Evolutionary conservation across 371 early-diverging fungal genomes (phyloP).

Genomic region (Lichtheimia ramosa): DNA sequence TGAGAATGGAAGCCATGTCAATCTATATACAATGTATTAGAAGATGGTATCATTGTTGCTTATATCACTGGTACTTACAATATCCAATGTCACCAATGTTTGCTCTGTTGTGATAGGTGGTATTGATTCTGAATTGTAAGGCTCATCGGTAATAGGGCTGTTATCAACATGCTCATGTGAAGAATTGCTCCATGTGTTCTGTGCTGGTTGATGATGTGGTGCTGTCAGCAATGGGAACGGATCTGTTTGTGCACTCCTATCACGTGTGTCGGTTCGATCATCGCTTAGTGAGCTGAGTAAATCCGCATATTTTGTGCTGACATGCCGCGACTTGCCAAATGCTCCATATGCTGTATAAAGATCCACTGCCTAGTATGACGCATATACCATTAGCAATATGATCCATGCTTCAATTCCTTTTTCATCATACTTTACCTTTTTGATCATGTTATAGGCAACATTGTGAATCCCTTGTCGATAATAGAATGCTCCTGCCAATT

Average conservation of each 20-base stretch:
- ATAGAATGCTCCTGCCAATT: slow-evolving; percentile 42
- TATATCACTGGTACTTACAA: slow-evolving; percentile 25
- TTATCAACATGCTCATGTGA: slow-evolving; percentile 14
- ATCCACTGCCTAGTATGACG: slow-evolving; percentile 18
- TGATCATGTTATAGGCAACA: slow-evolving; percentile 33
- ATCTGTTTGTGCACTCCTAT: slow-evolving; percentile 44
- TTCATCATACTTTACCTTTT: slow-evolving; percentile 19
- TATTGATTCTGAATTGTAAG: slow-evolving; percentile 12
- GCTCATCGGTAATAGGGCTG: slow-evolving; percentile 25
- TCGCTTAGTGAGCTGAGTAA: slow-evolving; percentile 30
- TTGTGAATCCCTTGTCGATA: slow-evolving; percentile 31
- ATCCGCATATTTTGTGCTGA: slow-evolving; percentile 21
- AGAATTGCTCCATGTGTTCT: too few species aligned
- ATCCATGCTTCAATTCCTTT: neutral
- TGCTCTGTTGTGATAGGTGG: slow-evolving; percentile 44
- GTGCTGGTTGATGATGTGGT: slow-evolving; percentile 10
- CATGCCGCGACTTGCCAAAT: slow-evolving; percentile 40
- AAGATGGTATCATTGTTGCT: too few species aligned
- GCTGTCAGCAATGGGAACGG: slow-evolving; percentile 35
- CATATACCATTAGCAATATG: neutral
- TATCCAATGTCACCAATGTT: slow-evolving; percentile 44
- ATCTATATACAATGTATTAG: neutral
- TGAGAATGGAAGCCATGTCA: slow-evolving; percentile 50
- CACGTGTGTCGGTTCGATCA: slow-evolving; percentile 26
- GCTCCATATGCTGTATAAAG: slow-evolving; percentile 31